A percentile compares a stretch with the other conserved stretches of the same genome.
Evolutionary conservation across 2,329 filamentous ascomycete genomes (phyloP).

Genomic region (Akanthomyces dipterigenus): DNA sequence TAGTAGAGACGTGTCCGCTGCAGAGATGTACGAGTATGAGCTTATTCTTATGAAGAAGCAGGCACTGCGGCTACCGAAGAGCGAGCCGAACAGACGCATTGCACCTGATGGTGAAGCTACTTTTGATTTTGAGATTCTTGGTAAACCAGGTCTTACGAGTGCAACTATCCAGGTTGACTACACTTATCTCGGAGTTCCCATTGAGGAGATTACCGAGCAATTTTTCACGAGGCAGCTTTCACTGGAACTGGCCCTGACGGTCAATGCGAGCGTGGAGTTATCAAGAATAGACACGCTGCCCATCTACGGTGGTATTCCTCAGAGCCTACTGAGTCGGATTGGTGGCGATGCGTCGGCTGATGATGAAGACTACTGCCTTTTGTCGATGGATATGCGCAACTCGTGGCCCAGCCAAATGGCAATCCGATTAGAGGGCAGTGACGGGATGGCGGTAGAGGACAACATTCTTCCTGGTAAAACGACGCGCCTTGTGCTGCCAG

Average conservation of each 20-base stretch:
- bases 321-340: slow-evolving; percentile 48
- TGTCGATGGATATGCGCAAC: slow-evolving; percentile 81
- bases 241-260: slow-evolving; percentile 76
- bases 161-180: slow-evolving; percentile 82
- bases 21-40: slow-evolving; percentile 82
- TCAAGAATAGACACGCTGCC: slow-evolving; percentile 72
- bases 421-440: slow-evolving; percentile 52
- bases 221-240: slow-evolving; percentile 83
- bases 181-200: slow-evolving; percentile 65
- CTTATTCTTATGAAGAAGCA: slow-evolving; percentile 69
- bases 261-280: slow-evolving; percentile 85
- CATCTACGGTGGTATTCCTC: slow-evolving; percentile 60
- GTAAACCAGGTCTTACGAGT: slow-evolving; percentile 75
- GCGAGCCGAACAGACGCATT: slow-evolving; percentile 53
- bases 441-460: slow-evolving; percentile 44
- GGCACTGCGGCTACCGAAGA: slow-evolving; percentile 52
- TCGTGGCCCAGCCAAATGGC: slow-evolving; percentile 78
- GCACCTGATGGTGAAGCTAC: slow-evolving; percentile 59
- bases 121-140: slow-evolving; percentile 78
- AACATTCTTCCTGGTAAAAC: slow-evolving; percentile 61
- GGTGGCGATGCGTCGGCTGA: slow-evolving; percentile 28
- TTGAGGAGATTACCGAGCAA: slow-evolving; percentile 59
- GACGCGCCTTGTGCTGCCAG: slow-evolving; percentile 66
- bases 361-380: slow-evolving; percentile 63
- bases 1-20: slow-evolving; percentile 69